Evolutionary conservation across 768 basidiomycete genomes (phyloP), one percentile per base, ranked within the genome.

Genomic region (Collybia sp.): DNA sequence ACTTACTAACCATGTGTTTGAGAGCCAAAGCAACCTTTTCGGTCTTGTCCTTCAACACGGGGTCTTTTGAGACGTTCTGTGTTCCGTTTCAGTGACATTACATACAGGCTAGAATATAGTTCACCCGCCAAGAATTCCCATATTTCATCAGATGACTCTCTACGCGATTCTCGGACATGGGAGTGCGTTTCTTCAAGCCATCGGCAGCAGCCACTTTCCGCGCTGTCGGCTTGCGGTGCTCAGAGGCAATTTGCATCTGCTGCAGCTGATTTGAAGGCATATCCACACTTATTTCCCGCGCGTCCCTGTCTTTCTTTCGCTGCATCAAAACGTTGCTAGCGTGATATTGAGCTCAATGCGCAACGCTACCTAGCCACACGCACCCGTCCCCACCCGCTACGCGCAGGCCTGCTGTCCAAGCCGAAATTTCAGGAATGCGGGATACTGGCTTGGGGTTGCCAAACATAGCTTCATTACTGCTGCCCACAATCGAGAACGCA

Each of bases 321-420:
- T 52, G 48, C 15, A 61, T 60, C 35, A 54, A 20, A 35, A 61
- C 44, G 42, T 65, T 37, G 20, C 34, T 16, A 25, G 30, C 2
- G 12, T 25, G 16, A 30, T 37, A 42, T 17, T 39, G 42, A 19
- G 12, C 9, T 11, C 32, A 30, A 18, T 36, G 32, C 17, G 12
- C 42, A 40, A 43, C 2, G 4, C 25, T 25, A 40, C 12, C 30
- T 12, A 12, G 45, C 33, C 37, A 32, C 37, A 31, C 79, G 62
- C 58, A 85, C 84, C 82, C 82, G 51, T 69, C 79, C 38, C 82
- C 80, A 31, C 81, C 83, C 32, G 72, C 68, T 38, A 71, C 59
- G 44, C 69, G 72, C 40, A 86, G 61, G n/a, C 80, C 83, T 6
- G 71, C 55, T 13, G 71, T 63, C 85, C 85, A 88, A 41, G 65